Percentiles rank a stretch among this genome's conserved stretches.
Conservation (phyloP, 345 rosid genomes). For the Iberis pinnata region DNA sequence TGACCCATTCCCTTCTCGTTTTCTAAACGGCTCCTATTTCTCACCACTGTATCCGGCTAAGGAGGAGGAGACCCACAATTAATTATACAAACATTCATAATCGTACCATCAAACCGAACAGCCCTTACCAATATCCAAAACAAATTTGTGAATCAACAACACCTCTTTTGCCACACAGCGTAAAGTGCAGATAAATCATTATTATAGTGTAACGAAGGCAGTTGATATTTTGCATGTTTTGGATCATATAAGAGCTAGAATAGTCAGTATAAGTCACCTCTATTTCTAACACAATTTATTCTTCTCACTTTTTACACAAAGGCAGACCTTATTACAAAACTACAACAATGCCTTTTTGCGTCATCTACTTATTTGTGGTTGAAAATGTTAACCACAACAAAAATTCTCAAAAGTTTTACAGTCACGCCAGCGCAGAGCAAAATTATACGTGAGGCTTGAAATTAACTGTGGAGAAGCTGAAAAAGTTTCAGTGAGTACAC, state of each 20-base stretch:
- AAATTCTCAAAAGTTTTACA: neutral
- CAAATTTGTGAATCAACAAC: too few relatives aligned
- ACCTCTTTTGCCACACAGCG: too few relatives aligned
- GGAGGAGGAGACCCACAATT: conserved; percentile 10
- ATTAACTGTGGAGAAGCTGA: conserved; percentile 2
- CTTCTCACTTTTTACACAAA: conserved; percentile 3
- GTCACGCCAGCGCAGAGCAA: neutral
- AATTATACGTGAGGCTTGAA: neutral
- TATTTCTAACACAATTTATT: too few relatives aligned
- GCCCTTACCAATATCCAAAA: neutral
- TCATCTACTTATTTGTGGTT: neutral
- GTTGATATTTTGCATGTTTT: too few relatives aligned
- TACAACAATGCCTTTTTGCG: neutral
- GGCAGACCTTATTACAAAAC: conserved; percentile 11
- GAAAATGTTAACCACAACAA: neutral
- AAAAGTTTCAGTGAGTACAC: conserved; percentile 45
- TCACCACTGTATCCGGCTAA: conserved; percentile 12
- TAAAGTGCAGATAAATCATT: too few relatives aligned
- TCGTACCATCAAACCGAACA: too few relatives aligned
- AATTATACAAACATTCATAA: neutral
- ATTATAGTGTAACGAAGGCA: too few relatives aligned
- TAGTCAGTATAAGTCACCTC: too few relatives aligned
- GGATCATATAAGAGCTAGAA: too few relatives aligned
- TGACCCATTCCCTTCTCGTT: conserved; percentile 27
- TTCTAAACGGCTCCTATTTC: conserved; percentile 23